Conservation (phyloP, 2,329 filamentous ascomycete genomes). For the Parafenestella ontariensis region DNA sequence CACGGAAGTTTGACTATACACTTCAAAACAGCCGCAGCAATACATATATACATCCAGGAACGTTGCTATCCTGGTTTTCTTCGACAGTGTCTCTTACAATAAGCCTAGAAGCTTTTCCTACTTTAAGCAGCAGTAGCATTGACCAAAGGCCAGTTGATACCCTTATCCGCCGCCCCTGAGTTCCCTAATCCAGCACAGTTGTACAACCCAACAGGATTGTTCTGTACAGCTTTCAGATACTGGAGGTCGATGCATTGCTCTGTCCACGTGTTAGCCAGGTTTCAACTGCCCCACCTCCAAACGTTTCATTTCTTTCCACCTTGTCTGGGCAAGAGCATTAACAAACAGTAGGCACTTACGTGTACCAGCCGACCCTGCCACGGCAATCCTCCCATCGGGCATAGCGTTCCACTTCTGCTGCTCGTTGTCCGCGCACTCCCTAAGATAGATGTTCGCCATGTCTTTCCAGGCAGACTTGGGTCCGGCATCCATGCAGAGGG, state of each 20-base stretch:
- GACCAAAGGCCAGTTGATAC: conserved; percentile 43
- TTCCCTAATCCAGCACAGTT: conserved; percentile 40
- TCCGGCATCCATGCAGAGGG: conserved; percentile 40
- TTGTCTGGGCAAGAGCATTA: background rate
- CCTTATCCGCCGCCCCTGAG: conserved; percentile 41
- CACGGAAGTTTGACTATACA: background rate
- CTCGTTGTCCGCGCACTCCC: conserved; percentile 31
- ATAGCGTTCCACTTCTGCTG: conserved; percentile 37
- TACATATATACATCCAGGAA: background rate
- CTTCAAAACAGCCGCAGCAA: too few species aligned
- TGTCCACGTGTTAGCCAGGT: conserved; percentile 6
- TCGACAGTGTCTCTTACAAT: too few species aligned
- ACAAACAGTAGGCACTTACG: conserved; percentile 14
- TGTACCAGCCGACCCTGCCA: conserved; percentile 23
- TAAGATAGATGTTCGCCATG: conserved; percentile 37
- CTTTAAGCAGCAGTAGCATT: conserved; percentile 21
- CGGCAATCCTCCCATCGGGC: conserved; percentile 38
- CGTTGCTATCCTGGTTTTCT: background rate
- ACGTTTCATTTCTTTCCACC: background rate
- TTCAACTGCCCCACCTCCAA: background rate
- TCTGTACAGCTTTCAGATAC: conserved; percentile 37
- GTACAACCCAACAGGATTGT: conserved; percentile 44
- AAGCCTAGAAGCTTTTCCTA: background rate
- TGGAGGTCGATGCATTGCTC: conserved; percentile 43
- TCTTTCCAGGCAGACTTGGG: conserved; percentile 42